Conservation (phyloP, 495 filamentous ascomycete species). For the Aspergillus asperescens region DNA sequence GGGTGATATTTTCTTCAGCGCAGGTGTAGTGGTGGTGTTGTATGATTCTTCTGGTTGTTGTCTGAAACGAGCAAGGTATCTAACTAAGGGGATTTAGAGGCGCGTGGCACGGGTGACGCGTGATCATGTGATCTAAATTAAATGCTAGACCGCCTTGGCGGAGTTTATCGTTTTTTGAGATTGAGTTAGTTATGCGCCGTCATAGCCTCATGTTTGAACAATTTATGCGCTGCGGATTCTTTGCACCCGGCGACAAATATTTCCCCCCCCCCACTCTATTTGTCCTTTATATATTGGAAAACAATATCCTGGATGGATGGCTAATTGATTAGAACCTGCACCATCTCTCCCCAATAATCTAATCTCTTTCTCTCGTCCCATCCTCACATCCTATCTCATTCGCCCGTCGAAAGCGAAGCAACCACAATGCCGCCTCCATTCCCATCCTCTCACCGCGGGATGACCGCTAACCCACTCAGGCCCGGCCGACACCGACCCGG, state of each 20-base stretch:
- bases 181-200: background rate
- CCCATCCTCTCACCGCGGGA: slow-evolving; percentile 59
- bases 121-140: slow-evolving; percentile 6
- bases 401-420: background rate
- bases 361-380: background rate
- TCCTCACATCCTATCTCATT: background rate
- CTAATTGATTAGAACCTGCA: background rate
- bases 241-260: background rate
- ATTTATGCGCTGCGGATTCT: background rate
- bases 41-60: too few species aligned
- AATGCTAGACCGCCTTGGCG: slow-evolving; percentile 2
- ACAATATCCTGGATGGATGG: background rate
- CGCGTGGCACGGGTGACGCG: slow-evolving; percentile 12
- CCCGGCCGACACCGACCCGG: slow-evolving; percentile 77
- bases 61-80: background rate
- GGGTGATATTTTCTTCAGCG: too few species aligned
- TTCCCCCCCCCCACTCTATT: too few species aligned
- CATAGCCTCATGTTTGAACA: background rate
- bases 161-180: background rate
- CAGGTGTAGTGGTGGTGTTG: too few species aligned
- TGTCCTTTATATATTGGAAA: too few species aligned
- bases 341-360: background rate
- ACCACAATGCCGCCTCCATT: slow-evolving; percentile 60
- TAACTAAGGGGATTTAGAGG: background rate
- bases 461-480: slow-evolving; percentile 87